Base-by-base conservation (phyloP, 2,329 filamentous ascomycete genomes). In the Chaetothyriales sp. region DNA sequence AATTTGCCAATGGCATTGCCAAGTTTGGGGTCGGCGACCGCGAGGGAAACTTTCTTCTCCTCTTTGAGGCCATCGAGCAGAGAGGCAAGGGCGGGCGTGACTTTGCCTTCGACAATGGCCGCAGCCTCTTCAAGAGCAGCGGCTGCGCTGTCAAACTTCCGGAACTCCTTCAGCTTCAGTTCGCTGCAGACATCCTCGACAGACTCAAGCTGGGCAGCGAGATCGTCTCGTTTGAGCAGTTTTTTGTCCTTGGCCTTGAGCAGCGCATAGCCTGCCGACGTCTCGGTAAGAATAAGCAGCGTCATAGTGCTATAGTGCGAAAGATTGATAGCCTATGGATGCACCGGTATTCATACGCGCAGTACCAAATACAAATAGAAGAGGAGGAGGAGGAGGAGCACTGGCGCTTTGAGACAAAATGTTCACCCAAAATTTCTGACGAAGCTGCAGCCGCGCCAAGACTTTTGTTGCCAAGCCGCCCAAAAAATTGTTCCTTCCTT, bases 221-320 rank as follows among this genome's bases (percentile, higher is more conserved):
- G 71, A 64, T 89, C 81, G 70, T 90, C 84, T 64, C 84, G 82
- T 70, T 94, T 92, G 59, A 98, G 76, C 53, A 96, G 79, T 76
- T 96, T 96, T 80, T 95, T 96, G 78, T 96, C 90, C 69, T 89
- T 87, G 62, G 90, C 85, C 78, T 98, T 96, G 75, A 98, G 88
- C 68, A 98, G 80, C 70, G 89, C 92, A 75, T 96, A 96, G 68
- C 92, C 94, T 62, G 89, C 89, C 71, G 86, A 86, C 68, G 89
- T 95, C 73, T 95, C 89, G 65, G 84, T 84, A 63, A 95, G 81
- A 72, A 95, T 85, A 72, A 94, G 93, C 68, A 92, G 81, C 73
- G 84, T 84, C 85, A 92, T 92, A 59, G 60, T 80, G 69, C 10
- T 12, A 9, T 36, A 36, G 32, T 80, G 69, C 10, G 3, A 9